Conservation (phyloP, 441 rosid species). For the Euphorbia celastroides region DNA sequence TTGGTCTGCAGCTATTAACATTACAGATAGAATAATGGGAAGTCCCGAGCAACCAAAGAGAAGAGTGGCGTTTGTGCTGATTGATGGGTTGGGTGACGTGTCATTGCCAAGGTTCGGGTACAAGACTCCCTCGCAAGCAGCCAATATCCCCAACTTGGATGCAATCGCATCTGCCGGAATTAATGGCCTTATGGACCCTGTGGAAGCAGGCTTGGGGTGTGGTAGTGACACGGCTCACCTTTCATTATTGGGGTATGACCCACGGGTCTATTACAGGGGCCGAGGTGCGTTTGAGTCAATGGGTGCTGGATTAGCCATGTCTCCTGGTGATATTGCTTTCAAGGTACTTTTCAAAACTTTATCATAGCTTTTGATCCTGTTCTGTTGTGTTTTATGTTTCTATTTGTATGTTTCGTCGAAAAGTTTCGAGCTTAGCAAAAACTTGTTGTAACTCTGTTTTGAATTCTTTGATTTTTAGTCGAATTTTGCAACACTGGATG, state of each 20-base stretch:
- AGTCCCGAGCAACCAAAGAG: constrained; percentile 34
- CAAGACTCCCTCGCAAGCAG: constrained; percentile 77
- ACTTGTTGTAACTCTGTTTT: neutral
- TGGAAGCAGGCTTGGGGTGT: constrained; percentile 93
- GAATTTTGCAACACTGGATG: constrained; percentile 77
- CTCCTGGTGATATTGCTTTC: constrained; percentile 82
- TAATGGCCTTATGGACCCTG: constrained; percentile 96
- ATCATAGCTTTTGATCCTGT: neutral
- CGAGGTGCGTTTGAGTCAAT: constrained; percentile 96
- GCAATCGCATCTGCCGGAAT: constrained; percentile 84
- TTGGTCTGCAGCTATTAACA: neutral
- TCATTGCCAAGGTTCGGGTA: constrained; percentile 67
- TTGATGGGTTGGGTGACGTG: constrained; percentile 91
- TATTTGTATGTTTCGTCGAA: neutral
- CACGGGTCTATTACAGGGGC: constrained; percentile 81
- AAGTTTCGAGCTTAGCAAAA: constrained; percentile 4
- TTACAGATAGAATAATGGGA: constrained; percentile 27
- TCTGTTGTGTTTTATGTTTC: constrained; percentile 1
- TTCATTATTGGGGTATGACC: constrained; percentile 86
- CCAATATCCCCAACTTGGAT: constrained; percentile 64
- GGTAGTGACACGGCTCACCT: constrained; percentile 99
- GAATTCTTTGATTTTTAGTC: constrained; percentile 40
- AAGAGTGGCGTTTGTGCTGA: constrained; percentile 80
- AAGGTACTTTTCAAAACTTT: constrained; percentile 29
- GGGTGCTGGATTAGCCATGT: constrained; percentile 95